Base-by-base conservation (phyloP, 106 monocot species). In the Dioscorea zingiberensis region DNA sequence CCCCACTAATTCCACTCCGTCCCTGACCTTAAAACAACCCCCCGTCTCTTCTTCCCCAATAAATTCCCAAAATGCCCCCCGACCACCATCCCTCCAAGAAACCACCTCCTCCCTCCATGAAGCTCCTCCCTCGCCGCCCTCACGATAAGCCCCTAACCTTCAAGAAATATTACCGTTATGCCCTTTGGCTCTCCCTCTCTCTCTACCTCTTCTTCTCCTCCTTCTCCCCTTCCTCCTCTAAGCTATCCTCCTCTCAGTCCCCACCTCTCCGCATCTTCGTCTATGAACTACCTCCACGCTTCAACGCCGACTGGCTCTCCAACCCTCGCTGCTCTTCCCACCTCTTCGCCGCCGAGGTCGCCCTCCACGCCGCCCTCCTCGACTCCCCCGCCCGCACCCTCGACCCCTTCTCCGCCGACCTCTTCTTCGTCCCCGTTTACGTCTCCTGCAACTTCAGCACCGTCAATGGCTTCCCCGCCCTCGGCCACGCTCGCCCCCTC, bases 371-470 rank as follows among this genome's bases (percentile, higher is more conserved):
- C 44, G 78, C 92, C 4, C 81, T 97, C 2, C 75, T 92, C 25
- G 21, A 25, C 18, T 77, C 73, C 30, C 59, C 66, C 16, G 76
- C 72, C 62, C 72, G 74, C 27, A 71, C 84, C 7, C 15, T 70
- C 7, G 62, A 84, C 64, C 86, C 88, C 3, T 8, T 29, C 15
- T 77, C 75, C 9, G 91, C 97, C 24, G 77, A 92, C 69, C 76
- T 86, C 71, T 92, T 97, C 86, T 84, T 88, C 71, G 81, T 92
- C 70, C 92, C 97, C 25, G 88, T 89, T 60, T 97, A 97, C 69
- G 88, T 97, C 55, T 88, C 97, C 70, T 92, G 97, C 88, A 92
- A 97, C 71, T 97, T 97, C 74, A 77, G 77, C 69, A 92, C 92
- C 14, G 7, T 63, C 38, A 97, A 85, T 29, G 97, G 91, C 7